phyloP scores from a whole-genome alignment of 768 basidiomycete genomes.

The Tubosaeta brunneosetosa region DNA sequence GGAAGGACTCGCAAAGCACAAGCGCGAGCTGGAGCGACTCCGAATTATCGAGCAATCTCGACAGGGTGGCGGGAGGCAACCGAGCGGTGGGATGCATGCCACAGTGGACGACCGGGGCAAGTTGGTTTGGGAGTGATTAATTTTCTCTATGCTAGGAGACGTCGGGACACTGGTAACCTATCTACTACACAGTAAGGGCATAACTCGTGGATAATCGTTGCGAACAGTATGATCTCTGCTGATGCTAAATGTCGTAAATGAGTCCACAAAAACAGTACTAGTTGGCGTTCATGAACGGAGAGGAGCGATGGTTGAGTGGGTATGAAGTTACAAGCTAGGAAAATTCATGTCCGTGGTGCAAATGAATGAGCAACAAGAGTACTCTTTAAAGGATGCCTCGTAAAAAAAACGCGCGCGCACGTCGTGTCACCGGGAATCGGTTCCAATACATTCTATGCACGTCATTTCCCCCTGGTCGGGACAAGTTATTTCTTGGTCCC shows the following conservation, averaged over 20 bases:
- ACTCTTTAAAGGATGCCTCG: slow-evolving; percentile 1
- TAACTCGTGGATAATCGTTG: slow-evolving; percentile 7
- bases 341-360: slow-evolving; percentile 20
- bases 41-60: slow-evolving; percentile 44
- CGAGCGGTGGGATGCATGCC: slow-evolving; percentile 60
- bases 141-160: neutral
- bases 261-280: slow-evolving; percentile 6
- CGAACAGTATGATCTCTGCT: slow-evolving; percentile 9
- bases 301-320: slow-evolving; percentile 8
- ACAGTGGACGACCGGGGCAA: slow-evolving; percentile 53
- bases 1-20: slow-evolving; percentile 52
- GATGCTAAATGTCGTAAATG: slow-evolving; percentile 23
- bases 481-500: slow-evolving; percentile 2
- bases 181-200: slow-evolving; percentile 15
- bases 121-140: slow-evolving; percentile 48
- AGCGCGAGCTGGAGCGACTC: slow-evolving; percentile 52
- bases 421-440: slow-evolving; percentile 6
- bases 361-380: slow-evolving; percentile 7
- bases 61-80: slow-evolving; percentile 23
- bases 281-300: slow-evolving; percentile 5
- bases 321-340: slow-evolving; percentile 5
- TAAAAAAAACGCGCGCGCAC: slow-evolving; percentile 5
- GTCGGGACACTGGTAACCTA: slow-evolving; percentile 16
- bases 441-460: slow-evolving; percentile 5
- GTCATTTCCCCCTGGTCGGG: neutral